A percentile compares a stretch with the other conserved stretches of the same genome.
Conservation (phyloP, 176 grass and related monocot genomes). For the Carex parvula region DNA sequence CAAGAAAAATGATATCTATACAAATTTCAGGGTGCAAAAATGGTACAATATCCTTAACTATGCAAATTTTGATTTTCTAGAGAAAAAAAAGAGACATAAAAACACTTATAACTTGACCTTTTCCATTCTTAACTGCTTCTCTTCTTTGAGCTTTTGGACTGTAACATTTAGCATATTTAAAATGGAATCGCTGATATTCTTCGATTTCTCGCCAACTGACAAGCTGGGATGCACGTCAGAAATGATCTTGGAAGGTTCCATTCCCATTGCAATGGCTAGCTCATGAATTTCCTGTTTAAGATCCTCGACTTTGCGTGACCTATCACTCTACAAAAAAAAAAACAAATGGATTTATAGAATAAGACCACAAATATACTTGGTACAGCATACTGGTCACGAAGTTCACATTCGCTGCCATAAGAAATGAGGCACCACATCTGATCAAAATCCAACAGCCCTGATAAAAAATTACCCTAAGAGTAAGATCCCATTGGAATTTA, state of each 20-base stretch:
- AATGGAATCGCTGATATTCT: conserved; percentile 83
- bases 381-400: not conserved
- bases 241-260: conserved; percentile 72
- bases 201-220: conserved; percentile 52
- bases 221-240: conserved; percentile 73
- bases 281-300: conserved; percentile 64
- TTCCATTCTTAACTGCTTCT: conserved; percentile 73
- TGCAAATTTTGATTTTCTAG: not conserved
- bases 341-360: conserved; percentile 21
- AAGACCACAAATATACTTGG: not conserved
- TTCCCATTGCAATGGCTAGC: conserved; percentile 69
- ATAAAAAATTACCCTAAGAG: not conserved
- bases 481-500: too few species aligned
- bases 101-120: conserved; percentile 51
- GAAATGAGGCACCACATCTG: not conserved
- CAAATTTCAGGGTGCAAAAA: not conserved
- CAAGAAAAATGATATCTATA: not conserved
- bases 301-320: conserved; percentile 81
- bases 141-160: conserved; percentile 81
- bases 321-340: conserved; percentile 50
- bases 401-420: not conserved
- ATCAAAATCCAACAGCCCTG: not conserved
- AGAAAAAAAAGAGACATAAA: conserved; percentile 7
- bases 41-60: not conserved
- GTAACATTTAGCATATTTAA: conserved; percentile 63